Evolutionary conservation across 2,329 filamentous ascomycete species (phyloP).

Genomic region (Talaromyces sp.): DNA sequence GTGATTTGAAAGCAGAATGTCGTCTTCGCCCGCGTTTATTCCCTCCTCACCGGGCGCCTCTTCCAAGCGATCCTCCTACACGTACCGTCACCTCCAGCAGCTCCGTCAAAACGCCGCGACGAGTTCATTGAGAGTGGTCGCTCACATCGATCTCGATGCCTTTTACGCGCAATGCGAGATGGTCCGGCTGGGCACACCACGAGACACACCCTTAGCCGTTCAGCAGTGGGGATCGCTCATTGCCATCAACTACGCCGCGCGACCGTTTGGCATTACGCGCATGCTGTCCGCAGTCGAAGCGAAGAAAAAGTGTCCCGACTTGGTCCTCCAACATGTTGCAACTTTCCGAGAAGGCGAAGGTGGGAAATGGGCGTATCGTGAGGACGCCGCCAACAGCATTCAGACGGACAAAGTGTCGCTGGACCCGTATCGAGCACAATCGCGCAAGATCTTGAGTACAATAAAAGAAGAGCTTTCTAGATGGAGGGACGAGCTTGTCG

Average conservation of each 20-base stretch:
- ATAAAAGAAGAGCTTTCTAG: conserved; percentile 68
- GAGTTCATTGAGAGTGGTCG: conserved; percentile 78
- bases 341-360: conserved; percentile 91
- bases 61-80: conserved; percentile 63
- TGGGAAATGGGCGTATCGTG: conserved; percentile 77
- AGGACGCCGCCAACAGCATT: conserved; percentile 73
- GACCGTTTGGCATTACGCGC: conserved; percentile 70
- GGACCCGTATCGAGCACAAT: conserved; percentile 84
- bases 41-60: conserved; percentile 36
- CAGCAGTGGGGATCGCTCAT: conserved; percentile 96
- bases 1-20: conserved; percentile 28
- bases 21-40: conserved; percentile 60
- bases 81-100: conserved; percentile 73
- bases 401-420: conserved; percentile 88
- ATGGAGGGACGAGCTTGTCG: conserved; percentile 21
- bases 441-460: conserved; percentile 69
- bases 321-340: conserved; percentile 87
- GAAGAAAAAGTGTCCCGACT: conserved; percentile 74
- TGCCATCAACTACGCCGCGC: conserved; percentile 90
- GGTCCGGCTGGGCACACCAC: conserved; percentile 69
- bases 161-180: conserved; percentile 98
- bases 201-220: conserved; percentile 78
- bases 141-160: conserved; percentile 91
- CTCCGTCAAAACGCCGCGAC: conserved; percentile 65
- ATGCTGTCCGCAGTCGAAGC: conserved; percentile 78